Evolutionary conservation across 2,329 filamentous ascomycete species (phyloP), one percentile per base, ranked within the genome.

Genomic region (Alternaria infectoria): DNA sequence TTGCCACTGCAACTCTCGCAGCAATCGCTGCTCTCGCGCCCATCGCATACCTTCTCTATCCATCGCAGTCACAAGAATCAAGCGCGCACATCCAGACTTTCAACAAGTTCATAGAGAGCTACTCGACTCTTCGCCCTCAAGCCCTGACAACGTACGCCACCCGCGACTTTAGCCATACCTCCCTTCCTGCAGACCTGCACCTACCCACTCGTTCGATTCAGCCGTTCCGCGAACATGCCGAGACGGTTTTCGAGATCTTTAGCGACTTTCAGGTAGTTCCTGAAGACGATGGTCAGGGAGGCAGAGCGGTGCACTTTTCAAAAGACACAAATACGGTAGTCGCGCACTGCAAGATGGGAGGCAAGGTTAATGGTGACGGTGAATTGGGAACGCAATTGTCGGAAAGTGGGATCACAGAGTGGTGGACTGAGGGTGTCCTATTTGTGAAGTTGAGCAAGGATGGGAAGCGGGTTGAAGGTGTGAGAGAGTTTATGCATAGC

Each of bases 401-500:
- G 0, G 65, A 69, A 15, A 57, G 59, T 12, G 72, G 69, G 1
- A 17, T 74, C 8, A 54, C 28, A 1, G 65, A 74, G 45, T 76
- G 71, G 72, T 74, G 70, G 72, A 75, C 65, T 10, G 69, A 76
- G 52, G 68, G 66, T 50, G 69, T 77, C 25, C 46, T 74, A 10
- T 70, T 75, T 28, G 68, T 75, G 5, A 67, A 64, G 60, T 57
- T 74, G 67, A 74, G 65, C 51, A 55, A 46, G 44, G 67, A 68
- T n/a, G 74, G 72, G 2, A 68, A 56, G 59, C 67, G 63, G 44
- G 67, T 79, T 17, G 62, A 69, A 19, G 71, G 71, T 47, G 58
- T 76, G 49, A 69, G 65, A 51, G 75, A 85, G 74, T 83, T 84
- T 70, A 80, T 83, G 55, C 78, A 84, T 62, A 82, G 80, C 47